phyloP scores from a whole-genome alignment of 2,329 filamentous ascomycete genomes.

The Botryotinia convoluta region DNA sequence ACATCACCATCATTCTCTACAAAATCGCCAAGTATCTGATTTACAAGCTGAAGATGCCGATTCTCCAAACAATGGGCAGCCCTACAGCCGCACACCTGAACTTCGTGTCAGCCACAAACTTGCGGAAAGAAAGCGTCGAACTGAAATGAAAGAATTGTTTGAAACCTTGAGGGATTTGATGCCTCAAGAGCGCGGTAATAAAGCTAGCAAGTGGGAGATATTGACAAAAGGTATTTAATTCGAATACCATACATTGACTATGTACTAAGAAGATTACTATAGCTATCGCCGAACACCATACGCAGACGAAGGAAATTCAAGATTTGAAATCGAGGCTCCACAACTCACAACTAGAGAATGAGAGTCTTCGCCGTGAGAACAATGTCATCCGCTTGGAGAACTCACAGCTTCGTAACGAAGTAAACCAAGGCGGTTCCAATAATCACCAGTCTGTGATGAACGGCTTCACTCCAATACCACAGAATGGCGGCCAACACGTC shows the following conservation, averaged over 20 bases:
- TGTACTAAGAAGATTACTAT: constrained; percentile 25
- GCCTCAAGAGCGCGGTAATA: constrained; percentile 76
- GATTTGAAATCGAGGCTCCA: constrained; percentile 35
- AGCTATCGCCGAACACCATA: constrained; percentile 62
- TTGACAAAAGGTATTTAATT: constrained; percentile 69
- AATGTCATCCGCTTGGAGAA: constrained; percentile 39
- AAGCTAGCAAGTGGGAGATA: constrained; percentile 89
- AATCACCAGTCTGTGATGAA: constrained; percentile 22
- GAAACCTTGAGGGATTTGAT: constrained; percentile 76
- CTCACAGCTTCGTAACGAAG: constrained; percentile 34
- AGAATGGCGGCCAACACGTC: constrained; percentile 20
- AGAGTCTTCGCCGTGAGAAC: constrained; percentile 44
- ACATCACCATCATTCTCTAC: constrained; percentile 70
- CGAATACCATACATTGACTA: not conserved
- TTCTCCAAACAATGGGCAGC: constrained; percentile 58
- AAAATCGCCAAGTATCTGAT: constrained; percentile 69
- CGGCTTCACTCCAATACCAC: constrained; percentile 20
- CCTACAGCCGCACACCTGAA: constrained; percentile 80
- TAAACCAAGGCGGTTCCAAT: constrained; percentile 39
- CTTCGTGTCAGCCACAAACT: constrained; percentile 81
- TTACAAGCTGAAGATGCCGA: constrained; percentile 60
- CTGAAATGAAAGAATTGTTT: constrained; percentile 86
- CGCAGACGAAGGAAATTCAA: constrained; percentile 45
- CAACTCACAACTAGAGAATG: constrained; percentile 44
- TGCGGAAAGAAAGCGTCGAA: constrained; percentile 77